Conservation (phyloP, 306 rosid species). For the Luffa acutangula region DNA sequence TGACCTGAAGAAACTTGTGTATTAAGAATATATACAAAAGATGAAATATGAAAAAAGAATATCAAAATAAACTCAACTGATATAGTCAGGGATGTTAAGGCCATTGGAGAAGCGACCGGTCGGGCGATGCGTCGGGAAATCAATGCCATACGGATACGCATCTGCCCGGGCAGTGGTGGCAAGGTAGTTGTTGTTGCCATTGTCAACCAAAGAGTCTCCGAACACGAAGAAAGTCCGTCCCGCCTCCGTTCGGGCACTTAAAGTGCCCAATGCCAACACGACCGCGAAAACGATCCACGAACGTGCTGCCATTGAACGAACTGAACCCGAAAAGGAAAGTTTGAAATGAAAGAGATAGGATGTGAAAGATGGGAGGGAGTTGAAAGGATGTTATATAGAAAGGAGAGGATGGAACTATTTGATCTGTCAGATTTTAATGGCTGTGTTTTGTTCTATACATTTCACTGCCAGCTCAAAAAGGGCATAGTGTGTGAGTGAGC, state of each 20-base stretch:
- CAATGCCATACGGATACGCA: conserved; percentile 71
- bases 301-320: not conserved
- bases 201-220: conserved; percentile 87
- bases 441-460: not conserved
- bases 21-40: not conserved
- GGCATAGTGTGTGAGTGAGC: not conserved
- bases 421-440: not conserved
- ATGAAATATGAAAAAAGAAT: not conserved
- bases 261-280: conserved; percentile 9
- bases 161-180: conserved; percentile 86
- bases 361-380: not conserved
- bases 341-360: not conserved
- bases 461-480: not conserved
- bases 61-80: conserved; percentile 26
- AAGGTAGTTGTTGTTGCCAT: conserved; percentile 75
- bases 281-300: not conserved
- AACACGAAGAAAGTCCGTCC: conserved; percentile 64
- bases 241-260: conserved; percentile 14
- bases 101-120: conserved; percentile 96
- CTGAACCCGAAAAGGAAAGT: not conserved
- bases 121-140: conserved; percentile 53
- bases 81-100: conserved; percentile 72
- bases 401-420: not conserved
- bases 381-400: conserved; percentile 5
- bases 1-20: conserved; percentile 26